Evolutionary conservation across 305 asterid genomes (phyloP), one percentile per base, ranked within the genome.

Genomic region (Fraxinus angustifolia): DNA sequence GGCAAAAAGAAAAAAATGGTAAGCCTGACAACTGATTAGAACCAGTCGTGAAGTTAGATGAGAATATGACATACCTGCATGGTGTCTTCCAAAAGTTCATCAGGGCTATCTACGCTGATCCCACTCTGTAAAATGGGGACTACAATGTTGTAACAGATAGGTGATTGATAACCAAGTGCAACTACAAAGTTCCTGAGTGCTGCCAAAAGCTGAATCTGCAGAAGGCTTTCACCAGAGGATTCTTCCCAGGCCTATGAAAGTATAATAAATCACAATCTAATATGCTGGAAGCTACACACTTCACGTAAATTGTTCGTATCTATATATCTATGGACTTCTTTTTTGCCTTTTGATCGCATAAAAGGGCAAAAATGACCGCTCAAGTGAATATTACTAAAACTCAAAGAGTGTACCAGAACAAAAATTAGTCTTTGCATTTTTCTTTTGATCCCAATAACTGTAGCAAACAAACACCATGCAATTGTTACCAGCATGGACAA

Each of bases 201-300:
- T 78, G 92, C 75, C 85, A 96, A 97, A 84, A 96, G 98, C 91
- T 96, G 99, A 90, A 96, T 96, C 92, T 94, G 97, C 90, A 96
- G 88, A 88, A 96, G 98, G 88, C 94, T 96, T 91, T 94, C 95
- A 85, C 95, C 94, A 83, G 97, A 86, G 83, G 97, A 93, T 85
- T 94, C 98, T 85, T 96, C 97, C 99, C 99, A 96, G 48, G 93
- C 95, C 99, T 96, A 83, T 31, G 60, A 75, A 83, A 70, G 86
- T 60, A 82, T 21, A 75, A 10, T 76, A 40, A 75, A 76, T 75
- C 76, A 81, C 36, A 79, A 70, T 14, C 62, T 19, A 67, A 73
- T 56, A 82, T 65, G 80, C 40, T 35, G 73, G 81, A 3, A 85
- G 71, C 48, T 10, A 77, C 5, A 48, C 26, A 53, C 12, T 80